Evolutionary conservation across 2,329 filamentous ascomycete species (phyloP).

Genomic region (Verticillium nubilum): DNA sequence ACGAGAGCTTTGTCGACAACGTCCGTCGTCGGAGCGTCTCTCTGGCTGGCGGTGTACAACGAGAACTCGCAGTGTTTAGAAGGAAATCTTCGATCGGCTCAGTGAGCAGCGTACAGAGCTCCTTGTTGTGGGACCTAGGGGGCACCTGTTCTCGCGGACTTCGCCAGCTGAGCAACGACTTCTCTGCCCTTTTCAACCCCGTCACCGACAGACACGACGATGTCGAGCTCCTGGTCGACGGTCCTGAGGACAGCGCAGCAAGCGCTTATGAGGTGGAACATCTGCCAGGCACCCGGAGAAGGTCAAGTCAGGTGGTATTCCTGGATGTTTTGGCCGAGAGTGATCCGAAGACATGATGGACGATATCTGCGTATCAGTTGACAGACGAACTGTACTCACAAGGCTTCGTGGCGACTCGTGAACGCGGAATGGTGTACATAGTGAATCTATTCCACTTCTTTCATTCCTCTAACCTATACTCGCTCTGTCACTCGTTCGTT

Average conservation of each 20-base stretch:
- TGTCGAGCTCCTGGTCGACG: background rate
- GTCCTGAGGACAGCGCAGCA: background rate
- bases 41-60: conserved; percentile 16
- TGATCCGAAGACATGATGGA: background rate
- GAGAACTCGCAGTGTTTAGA: conserved; percentile 17
- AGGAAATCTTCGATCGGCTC: conserved; percentile 10
- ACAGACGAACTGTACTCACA: background rate
- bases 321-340: background rate
- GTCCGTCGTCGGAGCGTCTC: conserved; percentile 21
- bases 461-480: conserved; percentile 7
- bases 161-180: conserved; percentile 4
- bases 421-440: conserved; percentile 7
- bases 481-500: background rate
- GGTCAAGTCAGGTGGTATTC: background rate
- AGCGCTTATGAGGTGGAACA: background rate
- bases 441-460: conserved; percentile 13
- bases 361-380: background rate
- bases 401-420: background rate
- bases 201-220: background rate
- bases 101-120: background rate
- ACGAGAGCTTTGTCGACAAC: conserved; percentile 17
- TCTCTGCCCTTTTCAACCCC: conserved; percentile 7
- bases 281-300: background rate
- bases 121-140: background rate
- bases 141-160: background rate